Percentiles rank a stretch among this genome's conserved stretches.
Conservation (phyloP, 805 yeast genomes). For the Candida ovalis region DNA sequence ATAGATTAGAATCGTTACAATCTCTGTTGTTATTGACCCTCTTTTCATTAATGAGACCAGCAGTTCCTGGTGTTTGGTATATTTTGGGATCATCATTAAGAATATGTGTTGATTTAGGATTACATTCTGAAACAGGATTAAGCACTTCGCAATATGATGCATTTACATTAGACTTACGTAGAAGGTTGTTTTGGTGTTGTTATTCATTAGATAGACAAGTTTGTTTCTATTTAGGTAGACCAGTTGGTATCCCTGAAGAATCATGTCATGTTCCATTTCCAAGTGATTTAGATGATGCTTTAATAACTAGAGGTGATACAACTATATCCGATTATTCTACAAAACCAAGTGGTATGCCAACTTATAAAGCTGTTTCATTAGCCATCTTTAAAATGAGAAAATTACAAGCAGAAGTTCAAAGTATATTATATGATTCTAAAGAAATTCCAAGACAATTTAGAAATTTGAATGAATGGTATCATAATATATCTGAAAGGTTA, state of each 20-base stretch:
- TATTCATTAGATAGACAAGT: constrained; percentile 83
- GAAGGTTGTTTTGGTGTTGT: constrained; percentile 85
- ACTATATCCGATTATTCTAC: constrained; percentile 36
- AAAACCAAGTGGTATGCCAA: constrained; percentile 34
- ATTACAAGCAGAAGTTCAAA: constrained; percentile 75
- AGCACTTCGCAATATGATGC: constrained; percentile 39
- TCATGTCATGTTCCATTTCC: constrained; percentile 70
- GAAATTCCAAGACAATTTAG: constrained; percentile 65
- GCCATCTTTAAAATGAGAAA: constrained; percentile 66
- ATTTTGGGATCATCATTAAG: constrained; percentile 77
- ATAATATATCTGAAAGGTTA: constrained; percentile 45
- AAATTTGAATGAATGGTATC: constrained; percentile 60
- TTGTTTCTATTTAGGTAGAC: constrained; percentile 82
- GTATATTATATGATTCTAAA: constrained; percentile 64
- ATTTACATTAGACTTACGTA: constrained; percentile 60
- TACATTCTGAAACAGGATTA: constrained; percentile 59
- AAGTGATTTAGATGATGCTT: constrained; percentile 67
- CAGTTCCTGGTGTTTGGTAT: constrained; percentile 92
- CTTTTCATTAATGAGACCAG: constrained; percentile 83
- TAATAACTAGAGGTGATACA: constrained; percentile 36
- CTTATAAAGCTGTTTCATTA: constrained; percentile 65
- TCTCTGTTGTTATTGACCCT: constrained; percentile 64
- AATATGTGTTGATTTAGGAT: constrained; percentile 76
- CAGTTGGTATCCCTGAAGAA: constrained; percentile 85
- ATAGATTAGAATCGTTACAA: constrained; percentile 68